A percentile compares a stretch with the other conserved stretches of the same genome.
These are phyloP conservation scores for Copromyces sp. DNA, from an alignment of 495 filamentous ascomycete genomes.

Conservation along the genomic window DNA sequence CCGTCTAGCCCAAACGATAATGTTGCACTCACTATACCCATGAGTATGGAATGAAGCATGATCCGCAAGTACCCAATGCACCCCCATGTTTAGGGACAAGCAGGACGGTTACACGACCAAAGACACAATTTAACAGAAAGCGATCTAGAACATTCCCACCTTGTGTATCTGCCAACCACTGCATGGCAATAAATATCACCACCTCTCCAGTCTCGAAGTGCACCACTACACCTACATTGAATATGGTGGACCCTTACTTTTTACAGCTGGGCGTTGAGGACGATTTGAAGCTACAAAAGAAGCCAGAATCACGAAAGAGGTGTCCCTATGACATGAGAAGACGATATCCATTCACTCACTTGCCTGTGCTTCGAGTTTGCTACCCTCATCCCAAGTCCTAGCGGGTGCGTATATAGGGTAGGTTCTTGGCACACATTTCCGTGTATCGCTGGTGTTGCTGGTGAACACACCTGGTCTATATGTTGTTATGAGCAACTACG, in stretches of 20 bases:
- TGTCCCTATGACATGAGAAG: not conserved
- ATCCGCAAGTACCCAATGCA: not conserved
- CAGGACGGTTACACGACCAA: not conserved
- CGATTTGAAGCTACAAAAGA: not conserved
- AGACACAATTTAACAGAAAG: not conserved
- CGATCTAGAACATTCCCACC: not conserved
- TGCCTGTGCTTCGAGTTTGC: not conserved
- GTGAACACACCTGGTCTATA: not conserved
- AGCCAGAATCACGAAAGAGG: not conserved
- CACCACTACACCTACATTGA: not conserved
- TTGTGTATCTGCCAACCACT: not conserved
- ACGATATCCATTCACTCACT: not conserved
- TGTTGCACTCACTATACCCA: not conserved
- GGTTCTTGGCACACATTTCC: not conserved
- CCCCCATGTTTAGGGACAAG: not conserved
- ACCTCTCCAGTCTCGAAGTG: not conserved
- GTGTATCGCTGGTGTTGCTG: not conserved
- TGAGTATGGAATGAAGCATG: not conserved
- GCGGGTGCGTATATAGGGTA: not conserved
- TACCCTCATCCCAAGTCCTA: not conserved
- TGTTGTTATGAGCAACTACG: too few species aligned
- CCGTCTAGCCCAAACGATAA: not conserved
- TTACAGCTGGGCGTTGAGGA: not conserved
- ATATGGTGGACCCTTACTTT: not conserved
- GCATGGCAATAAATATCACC: not conserved